Evolutionary conservation across 1,139 yeast genomes (phyloP).

Genomic region (Geotrichum australiense): DNA sequence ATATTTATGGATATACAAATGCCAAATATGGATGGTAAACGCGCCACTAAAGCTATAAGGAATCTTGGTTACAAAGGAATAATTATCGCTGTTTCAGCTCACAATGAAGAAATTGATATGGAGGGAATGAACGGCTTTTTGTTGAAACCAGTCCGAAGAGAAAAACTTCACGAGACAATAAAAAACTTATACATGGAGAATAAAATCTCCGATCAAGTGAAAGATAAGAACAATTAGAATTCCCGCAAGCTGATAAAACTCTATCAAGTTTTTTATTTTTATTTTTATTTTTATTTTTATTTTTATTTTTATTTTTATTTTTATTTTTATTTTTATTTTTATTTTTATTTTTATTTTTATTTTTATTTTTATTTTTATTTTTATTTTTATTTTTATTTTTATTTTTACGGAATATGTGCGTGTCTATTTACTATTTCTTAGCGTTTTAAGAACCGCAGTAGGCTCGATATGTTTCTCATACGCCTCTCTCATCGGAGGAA

Average conservation of each 20-base stretch:
- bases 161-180: conserved; percentile 24
- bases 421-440: too few relatives aligned
- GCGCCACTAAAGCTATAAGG: conserved; percentile 70
- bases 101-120: conserved; percentile 86
- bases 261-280: background rate
- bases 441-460: too few relatives aligned
- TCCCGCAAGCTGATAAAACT: background rate
- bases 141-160: conserved; percentile 75
- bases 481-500: too few relatives aligned
- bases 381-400: too few relatives aligned
- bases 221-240: background rate
- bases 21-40: conserved; percentile 88
- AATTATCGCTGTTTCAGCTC: conserved; percentile 90
- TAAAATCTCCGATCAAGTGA: too few relatives aligned
- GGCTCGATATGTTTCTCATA: too few relatives aligned
- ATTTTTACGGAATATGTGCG: too few relatives aligned
- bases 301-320: background rate
- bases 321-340: background rate
- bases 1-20: conserved; percentile 95
- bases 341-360: background rate
- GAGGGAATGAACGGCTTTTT: conserved; percentile 90
- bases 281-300: conserved; percentile 1
- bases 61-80: conserved; percentile 54
- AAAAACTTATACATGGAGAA: conserved; percentile 5
- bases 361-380: too few relatives aligned